Conservation (phyloP, 352 stramenopile genomes). For the Globisporangium paroecandrum region DNA sequence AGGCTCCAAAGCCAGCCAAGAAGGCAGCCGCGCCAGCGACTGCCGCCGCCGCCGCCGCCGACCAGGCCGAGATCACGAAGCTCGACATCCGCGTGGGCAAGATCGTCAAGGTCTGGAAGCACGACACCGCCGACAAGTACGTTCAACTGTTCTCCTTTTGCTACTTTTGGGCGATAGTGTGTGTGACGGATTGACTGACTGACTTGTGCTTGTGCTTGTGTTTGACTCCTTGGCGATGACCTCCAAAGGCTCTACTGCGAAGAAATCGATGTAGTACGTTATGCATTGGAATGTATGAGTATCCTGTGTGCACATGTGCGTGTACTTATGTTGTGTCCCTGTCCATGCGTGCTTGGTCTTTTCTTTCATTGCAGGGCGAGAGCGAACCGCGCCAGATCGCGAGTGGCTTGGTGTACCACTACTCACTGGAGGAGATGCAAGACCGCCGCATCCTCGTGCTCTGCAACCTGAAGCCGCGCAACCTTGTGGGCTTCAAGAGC, state of each 20-base stretch:
- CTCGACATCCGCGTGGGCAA: constrained; percentile 90
- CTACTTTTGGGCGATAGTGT: not conserved
- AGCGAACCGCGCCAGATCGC: constrained; percentile 83
- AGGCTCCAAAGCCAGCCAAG: constrained; percentile 36
- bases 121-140: constrained; percentile 87
- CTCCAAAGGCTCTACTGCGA: constrained; percentile 81
- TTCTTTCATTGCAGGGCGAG: constrained; percentile 41
- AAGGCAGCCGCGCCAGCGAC: constrained; percentile 39
- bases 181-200: not conserved
- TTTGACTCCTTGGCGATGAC: not conserved
- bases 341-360: not conserved
- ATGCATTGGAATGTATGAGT: not conserved
- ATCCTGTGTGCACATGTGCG: not conserved
- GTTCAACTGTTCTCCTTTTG: constrained; percentile 6
- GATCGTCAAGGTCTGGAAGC: constrained; percentile 91
- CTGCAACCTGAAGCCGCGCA: constrained; percentile 90
- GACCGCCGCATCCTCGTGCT: constrained; percentile 81
- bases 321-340: not conserved
- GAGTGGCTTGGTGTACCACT: constrained; percentile 82
- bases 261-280: constrained; percentile 82
- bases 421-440: constrained; percentile 87
- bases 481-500: constrained; percentile 88
- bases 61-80: constrained; percentile 88
- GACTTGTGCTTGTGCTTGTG: not conserved
- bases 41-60: constrained; percentile 34